phyloP scores from a whole-genome alignment of 768 basidiomycete genomes.

The Psilocybe azurescens region DNA sequence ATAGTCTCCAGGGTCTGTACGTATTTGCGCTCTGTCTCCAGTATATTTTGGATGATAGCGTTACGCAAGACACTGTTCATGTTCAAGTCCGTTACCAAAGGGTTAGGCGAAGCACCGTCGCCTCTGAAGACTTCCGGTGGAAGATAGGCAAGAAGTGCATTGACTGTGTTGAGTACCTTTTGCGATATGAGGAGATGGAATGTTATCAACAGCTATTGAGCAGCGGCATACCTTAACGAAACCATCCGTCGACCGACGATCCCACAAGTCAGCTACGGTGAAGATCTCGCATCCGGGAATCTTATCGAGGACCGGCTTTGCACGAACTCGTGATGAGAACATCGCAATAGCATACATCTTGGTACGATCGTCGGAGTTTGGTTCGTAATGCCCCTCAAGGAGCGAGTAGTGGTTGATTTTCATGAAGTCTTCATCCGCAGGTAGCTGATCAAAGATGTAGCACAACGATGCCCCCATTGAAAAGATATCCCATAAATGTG shows the following conservation, averaged over 20 bases:
- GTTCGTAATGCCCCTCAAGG: background rate
- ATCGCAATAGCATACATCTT: background rate
- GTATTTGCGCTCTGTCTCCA: constrained; percentile 5
- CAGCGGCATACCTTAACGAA: background rate
- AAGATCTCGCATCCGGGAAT: constrained; percentile 1
- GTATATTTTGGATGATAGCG: background rate
- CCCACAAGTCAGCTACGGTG: background rate
- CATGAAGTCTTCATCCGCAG: background rate
- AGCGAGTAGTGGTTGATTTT: background rate
- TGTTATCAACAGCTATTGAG: background rate
- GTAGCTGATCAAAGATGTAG: constrained; percentile 4
- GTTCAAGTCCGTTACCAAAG: background rate
- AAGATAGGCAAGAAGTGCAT: background rate
- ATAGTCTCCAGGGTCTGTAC: background rate
- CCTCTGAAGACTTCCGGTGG: background rate
- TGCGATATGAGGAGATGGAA: background rate
- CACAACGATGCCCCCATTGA: background rate
- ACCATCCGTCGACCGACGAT: background rate
- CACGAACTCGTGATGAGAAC: background rate
- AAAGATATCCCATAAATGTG: background rate
- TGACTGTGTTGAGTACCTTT: constrained; percentile 1
- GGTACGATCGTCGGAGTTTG: background rate
- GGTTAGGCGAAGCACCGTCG: background rate
- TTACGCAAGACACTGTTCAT: background rate
- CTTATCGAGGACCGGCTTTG: background rate